Evolutionary conservation across 768 basidiomycete genomes (phyloP), one percentile per base, ranked within the genome.

Genomic region (Pisolithus microcarpus): DNA sequence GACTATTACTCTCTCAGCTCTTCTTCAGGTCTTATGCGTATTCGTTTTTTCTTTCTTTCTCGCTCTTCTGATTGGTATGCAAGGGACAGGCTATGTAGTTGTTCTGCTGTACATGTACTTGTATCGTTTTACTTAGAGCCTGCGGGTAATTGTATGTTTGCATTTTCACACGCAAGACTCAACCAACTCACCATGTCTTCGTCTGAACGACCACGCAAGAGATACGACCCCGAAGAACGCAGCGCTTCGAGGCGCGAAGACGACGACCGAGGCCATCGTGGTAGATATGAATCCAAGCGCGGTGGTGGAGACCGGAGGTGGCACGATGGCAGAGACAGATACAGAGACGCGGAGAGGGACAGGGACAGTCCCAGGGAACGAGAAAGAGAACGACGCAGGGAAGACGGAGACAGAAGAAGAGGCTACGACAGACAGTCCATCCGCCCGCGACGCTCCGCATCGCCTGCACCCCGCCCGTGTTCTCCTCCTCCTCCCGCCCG

Each of bases 361-460:
- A 68, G 72, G 46, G 61, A 64, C 36, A 60, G 73, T 21, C 72
- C 76, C 59, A 61, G 67, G 36, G 75, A 80, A 54, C 66, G 77
- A 56, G 75, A 59, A 55, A 55, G 60, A 38, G 63, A 71, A 31
- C 51, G 65, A 47, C 67, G 70, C 31, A 54, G 59, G 40, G 67
- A 63, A 18, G 61, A 52, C 23, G 53, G 31, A 30, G 58, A 65
- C 52, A 58, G 48, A 46, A 65, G 64, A 42, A 61, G 54, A 59
- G 69, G 53, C 57, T 70, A 54, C 61, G 53, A 72, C 47, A 58
- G 61, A 43, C 58, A 52, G 5, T 59, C 70, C 18, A 30, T 26
- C 24, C 45, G 45, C 15, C 43, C 7, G 9, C 70, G 68, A 45
- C 81, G 85, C 30, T 87, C 86, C 34, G 81, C 79, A 3, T 87